Conservation (phyloP, 2,329 filamentous ascomycete genomes). For the Rhynchosporium agropyri region DNA sequence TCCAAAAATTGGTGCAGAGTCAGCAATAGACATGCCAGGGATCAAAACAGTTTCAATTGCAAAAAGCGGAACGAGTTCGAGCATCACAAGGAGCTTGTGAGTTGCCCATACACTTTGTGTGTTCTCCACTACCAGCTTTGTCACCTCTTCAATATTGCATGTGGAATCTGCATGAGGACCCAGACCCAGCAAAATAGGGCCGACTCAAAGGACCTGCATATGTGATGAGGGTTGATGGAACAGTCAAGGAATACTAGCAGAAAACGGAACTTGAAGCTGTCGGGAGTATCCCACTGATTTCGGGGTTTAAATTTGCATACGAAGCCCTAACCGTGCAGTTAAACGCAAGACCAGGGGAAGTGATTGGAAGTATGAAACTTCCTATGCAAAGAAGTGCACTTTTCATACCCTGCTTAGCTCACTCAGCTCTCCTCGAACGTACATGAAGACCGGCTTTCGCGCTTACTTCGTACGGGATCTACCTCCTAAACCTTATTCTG, state of each 20-base stretch:
- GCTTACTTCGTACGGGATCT: neutral
- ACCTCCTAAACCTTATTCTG: neutral
- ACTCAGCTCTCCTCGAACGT: neutral
- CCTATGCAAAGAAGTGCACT: neutral
- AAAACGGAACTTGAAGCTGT: neutral
- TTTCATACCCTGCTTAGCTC: neutral
- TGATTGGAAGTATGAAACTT: neutral
- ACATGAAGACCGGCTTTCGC: constrained; percentile 6
- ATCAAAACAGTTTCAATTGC: neutral
- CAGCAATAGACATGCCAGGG: neutral
- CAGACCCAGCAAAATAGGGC: constrained; percentile 4
- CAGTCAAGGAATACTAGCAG: neutral
- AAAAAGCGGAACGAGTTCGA: neutral
- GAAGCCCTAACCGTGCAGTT: neutral
- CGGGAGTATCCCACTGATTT: neutral
- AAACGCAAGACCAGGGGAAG: neutral
- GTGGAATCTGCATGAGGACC: neutral
- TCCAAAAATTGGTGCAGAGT: neutral
- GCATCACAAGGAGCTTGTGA: neutral
- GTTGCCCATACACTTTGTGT: neutral
- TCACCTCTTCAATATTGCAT: neutral
- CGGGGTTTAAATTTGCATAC: neutral
- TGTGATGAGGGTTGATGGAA: constrained; percentile 1
- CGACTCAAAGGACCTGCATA: constrained; percentile 10
- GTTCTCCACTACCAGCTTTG: neutral